Base-by-base conservation (phyloP, 2,329 filamentous ascomycete species). In the Fusarium pilosicola region DNA sequence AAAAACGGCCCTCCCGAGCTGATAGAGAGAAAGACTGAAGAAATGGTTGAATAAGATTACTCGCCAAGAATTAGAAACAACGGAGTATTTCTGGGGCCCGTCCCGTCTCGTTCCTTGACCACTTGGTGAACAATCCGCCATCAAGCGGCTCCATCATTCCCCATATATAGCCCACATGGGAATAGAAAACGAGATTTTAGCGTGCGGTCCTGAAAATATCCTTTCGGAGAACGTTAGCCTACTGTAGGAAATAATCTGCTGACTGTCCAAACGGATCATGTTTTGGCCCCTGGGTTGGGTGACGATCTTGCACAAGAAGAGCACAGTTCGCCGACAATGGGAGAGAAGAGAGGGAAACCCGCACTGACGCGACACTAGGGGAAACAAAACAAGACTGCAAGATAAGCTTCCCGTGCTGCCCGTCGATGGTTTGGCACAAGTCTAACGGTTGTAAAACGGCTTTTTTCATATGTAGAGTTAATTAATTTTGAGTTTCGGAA, bases 241-340 rank as follows among this genome's bases (percentile, higher is more conserved):
- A n/a, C 48, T 36, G 48, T 20, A 52, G n/a, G 4, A 34, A 39
- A 24, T 42, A 34, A 34, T 32, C 20, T 44, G 48, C 42, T 70
- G 38, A 36, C 20, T 48, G 14, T 36, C 55, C 32, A 59, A 30
- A 58, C 52, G 12, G 56, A 41, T 34, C 36, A 52, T 52, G 58
- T 64, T 67, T 68, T 41, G 55, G 59, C 45, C 61, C 68, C 55
- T 39, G 30, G 48, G 14, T n/a, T 26, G 28, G 36, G 15, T 34
- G 65, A 38, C 46, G 68, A 71, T 71, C 68, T 71, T 71, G 46
- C 42, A 71, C 67, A 18, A 56, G 57, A 71, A 46, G 15, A 60
- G 68, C n/a, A 17, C 51, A 24, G 24, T 44, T 48, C 34, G 51
- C 57, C 67, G 69, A 62, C 20, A 28, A 28, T 22, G 13, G 22